phyloP scores from a whole-genome alignment of 2,329 filamentous ascomycete species.

The Corniculantispora saksenae region DNA sequence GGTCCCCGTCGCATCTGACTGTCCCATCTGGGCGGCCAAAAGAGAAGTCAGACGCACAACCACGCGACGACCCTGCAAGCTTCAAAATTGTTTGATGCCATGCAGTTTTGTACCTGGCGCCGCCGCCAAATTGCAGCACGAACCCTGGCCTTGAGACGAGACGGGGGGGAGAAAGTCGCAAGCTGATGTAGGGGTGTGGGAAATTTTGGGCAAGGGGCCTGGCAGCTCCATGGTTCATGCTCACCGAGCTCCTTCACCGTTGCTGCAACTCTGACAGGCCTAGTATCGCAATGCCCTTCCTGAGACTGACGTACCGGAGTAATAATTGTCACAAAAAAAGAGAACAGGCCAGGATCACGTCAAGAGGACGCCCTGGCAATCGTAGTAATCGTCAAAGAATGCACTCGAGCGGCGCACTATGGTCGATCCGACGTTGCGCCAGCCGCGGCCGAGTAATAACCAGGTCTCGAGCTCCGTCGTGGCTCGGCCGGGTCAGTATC shows the following conservation, averaged over 20 bases:
- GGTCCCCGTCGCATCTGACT: neutral
- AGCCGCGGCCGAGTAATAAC: neutral
- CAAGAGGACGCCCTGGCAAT: too few species aligned
- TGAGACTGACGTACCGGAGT: too few species aligned
- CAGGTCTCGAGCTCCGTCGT: neutral
- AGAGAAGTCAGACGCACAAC: conserved; percentile 2
- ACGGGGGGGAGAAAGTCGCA: neutral
- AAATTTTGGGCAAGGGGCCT: neutral
- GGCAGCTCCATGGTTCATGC: conserved; percentile 14
- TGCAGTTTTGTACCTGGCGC: neutral
- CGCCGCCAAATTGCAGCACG: neutral
- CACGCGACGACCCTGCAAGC: conserved; percentile 9
- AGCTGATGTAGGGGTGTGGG: neutral
- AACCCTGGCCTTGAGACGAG: neutral
- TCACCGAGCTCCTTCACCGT: conserved; percentile 12
- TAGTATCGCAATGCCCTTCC: too few species aligned
- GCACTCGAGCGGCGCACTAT: too few species aligned
- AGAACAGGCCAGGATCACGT: too few species aligned
- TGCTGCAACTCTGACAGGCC: neutral
- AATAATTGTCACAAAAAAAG: too few species aligned
- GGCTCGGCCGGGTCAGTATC: neutral
- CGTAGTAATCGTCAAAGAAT: too few species aligned
- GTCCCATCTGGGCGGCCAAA: neutral
- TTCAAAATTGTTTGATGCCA: too few species aligned
- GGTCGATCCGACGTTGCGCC: too few species aligned